Evolutionary conservation across 345 rosid species (phyloP), one percentile per base, ranked within the genome.

Genomic region (Fremontodendron californicum): DNA sequence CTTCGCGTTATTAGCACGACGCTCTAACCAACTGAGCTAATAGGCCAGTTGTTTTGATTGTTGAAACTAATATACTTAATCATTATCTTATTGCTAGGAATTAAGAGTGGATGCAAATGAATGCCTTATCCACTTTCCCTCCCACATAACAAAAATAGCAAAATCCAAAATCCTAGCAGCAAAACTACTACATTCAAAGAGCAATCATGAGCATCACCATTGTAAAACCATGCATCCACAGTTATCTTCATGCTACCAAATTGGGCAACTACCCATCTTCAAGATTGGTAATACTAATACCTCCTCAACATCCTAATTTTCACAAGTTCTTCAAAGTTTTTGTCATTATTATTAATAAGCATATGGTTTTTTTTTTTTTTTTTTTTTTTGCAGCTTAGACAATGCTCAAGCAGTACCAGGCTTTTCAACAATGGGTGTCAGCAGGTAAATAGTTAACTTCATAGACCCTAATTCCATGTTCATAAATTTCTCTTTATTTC

Each of bases 1-100:
- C 92, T 90, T 90, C 89, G 95, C 97, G 97, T 93, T 87, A 91
- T 90, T 93, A 90, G 92, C 92, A 89, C 91, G 91, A 90, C 94
- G 91, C 90, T 93, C 89, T 93, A 89, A 91, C 98, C 98, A 88
- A 2, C 98, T 88, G 88, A 89, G 88, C 91, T 87, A 86, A 88
- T 87, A 85, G 88, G 89, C 86, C 87, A n/a, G n/a, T n/a, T n/a
- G n/a, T n/a, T n/a, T n/a, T n/a, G n/a, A n/a, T n/a, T n/a, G n/a
- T n/a, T n/a, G n/a, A n/a, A n/a, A n/a, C n/a, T n/a, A n/a, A n/a
- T n/a, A n/a, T n/a, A n/a, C n/a, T n/a, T n/a, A n/a, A n/a, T n/a
- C n/a, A n/a, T n/a, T n/a, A n/a, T n/a, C n/a, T n/a, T n/a, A n/a
- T n/a, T n/a, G n/a, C n/a, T n/a, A 54, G 40, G 19, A 25, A 11